Base-by-base conservation (phyloP, 179 eudicot genomes). In the Beta macrorhiza region DNA sequence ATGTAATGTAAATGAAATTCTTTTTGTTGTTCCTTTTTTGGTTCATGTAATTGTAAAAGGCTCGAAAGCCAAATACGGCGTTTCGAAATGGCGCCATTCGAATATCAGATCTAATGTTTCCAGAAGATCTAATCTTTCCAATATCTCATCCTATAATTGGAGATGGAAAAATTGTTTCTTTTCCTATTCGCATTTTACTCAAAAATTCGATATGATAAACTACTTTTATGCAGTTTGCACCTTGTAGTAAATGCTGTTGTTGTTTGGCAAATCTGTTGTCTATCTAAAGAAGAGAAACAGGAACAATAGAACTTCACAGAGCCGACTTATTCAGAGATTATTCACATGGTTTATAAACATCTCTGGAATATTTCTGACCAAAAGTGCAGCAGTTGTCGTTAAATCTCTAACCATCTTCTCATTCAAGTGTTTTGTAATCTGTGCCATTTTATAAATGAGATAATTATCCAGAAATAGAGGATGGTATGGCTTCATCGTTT, bases 1-100 rank as follows among this genome's bases (percentile, higher is more conserved):
- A 72, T 64, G 71, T 19, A 32, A 22, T 78, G 86, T 81, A 84
- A 72, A 81, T 81, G 67, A 67, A 62, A 61, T 81, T 67, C 52
- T 70, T 71, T 59, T 47, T 25, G 58, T 49, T 37, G 15, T 67
- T 67, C 47, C 73, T 29, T 51, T 37, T 52, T 72, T 19, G 13
- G 29, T 19, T 15, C 76, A n/a, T 72, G 75, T 71, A 72, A 72
- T 19, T 72, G 75, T 71, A 72, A 72, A 72, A 72, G 75, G 59
- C 17, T 1, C 67, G 32, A 37, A n/a, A 55, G 11, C 20, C 17
- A 62, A 49, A 76, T 62, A 62, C 70, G 4, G 9, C 19, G 64
- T 29, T 72, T 51, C 22, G 32, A 52, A 29, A 14, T 7, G 61
- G 61, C 61, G 17, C 16, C 42, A 52, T 52, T 52, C 13, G 20